A percentile compares a stretch with the other conserved stretches of the same genome.
Conservation (phyloP, 768 basidiomycete genomes). For the Boletus insuetus region DNA sequence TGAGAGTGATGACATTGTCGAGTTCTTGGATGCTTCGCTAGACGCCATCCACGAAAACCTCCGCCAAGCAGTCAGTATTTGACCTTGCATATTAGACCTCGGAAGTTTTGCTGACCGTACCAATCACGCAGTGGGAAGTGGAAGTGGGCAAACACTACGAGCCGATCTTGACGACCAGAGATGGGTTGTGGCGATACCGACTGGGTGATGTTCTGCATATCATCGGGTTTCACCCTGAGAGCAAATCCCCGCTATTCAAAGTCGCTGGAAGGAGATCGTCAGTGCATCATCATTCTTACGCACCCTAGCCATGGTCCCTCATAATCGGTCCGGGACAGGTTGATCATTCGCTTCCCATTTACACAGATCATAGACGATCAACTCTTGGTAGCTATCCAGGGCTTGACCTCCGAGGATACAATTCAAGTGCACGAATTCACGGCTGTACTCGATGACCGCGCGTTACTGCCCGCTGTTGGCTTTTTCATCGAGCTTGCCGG, state of each 20-base stretch:
- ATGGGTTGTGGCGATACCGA: conserved; percentile 24
- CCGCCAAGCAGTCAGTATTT: conserved; percentile 14
- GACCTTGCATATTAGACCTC: not conserved
- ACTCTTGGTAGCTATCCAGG: conserved; percentile 2
- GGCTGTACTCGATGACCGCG: conserved; percentile 13
- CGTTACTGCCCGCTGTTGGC: conserved; percentile 1
- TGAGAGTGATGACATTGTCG: conserved; percentile 1
- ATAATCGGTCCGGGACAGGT: not conserved
- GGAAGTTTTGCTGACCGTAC: not conserved
- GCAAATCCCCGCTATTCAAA: conserved; percentile 10
- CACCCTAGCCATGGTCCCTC: not conserved
- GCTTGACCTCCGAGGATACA: not conserved
- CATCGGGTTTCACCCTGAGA: conserved; percentile 12
- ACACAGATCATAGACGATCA: conserved; percentile 9
- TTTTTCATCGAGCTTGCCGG: conserved; percentile 17
- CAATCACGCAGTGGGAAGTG: conserved; percentile 14
- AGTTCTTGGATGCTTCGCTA: conserved; percentile 17
- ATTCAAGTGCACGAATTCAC: conserved; percentile 16
- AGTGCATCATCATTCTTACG: not conserved
- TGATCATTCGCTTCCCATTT: conserved; percentile 5
- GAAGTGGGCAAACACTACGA: conserved; percentile 19
- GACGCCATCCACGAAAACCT: conserved; percentile 13
- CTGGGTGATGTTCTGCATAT: conserved; percentile 19
- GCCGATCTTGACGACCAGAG: conserved; percentile 17
- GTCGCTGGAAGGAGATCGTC: conserved; percentile 17